phyloP scores from a whole-genome alignment of 23 red algal genomes.

The Pyropia yezoensis region DNA sequence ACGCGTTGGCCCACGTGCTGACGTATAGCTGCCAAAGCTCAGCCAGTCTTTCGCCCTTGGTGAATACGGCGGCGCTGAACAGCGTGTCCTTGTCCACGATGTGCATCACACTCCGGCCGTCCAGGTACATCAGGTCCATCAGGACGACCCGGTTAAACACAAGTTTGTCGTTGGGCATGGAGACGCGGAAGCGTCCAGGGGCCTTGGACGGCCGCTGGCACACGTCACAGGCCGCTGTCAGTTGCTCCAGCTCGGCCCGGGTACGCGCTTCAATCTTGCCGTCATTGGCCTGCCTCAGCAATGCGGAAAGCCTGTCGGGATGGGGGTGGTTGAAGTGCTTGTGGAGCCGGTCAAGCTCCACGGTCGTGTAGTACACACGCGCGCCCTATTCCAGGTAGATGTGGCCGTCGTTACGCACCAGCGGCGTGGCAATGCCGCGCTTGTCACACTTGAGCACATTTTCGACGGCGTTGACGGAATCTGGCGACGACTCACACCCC shows the following conservation, averaged over 20 bases:
- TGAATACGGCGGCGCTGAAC: conserved; percentile 2
- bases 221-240: conserved; percentile 6
- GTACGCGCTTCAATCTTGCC: conserved; percentile 4
- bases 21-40: conserved; percentile 3
- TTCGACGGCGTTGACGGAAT: neutral
- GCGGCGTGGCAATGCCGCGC: neutral
- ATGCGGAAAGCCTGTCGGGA: neutral
- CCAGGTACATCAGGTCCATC: conserved; percentile 8
- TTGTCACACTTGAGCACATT: neutral
- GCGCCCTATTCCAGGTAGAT: conserved; percentile 5
- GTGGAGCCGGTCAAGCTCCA: conserved; percentile 3
- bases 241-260: neutral
- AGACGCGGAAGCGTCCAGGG: no score
- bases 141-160: conserved; percentile 13
- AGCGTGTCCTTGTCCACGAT: conserved; percentile 14
- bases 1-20: neutral
- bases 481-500: no score
- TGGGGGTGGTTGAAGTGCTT: conserved; percentile 12
- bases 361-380: neutral
- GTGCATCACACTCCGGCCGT: neutral
- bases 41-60: neutral
- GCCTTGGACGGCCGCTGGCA: conserved; percentile 11
- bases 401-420: conserved; percentile 1
- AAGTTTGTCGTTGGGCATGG: conserved; percentile 1
- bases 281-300: neutral